Base-by-base conservation (phyloP, 2,329 filamentous ascomycete genomes). In the Pseudogymnoascus sp. region DNA sequence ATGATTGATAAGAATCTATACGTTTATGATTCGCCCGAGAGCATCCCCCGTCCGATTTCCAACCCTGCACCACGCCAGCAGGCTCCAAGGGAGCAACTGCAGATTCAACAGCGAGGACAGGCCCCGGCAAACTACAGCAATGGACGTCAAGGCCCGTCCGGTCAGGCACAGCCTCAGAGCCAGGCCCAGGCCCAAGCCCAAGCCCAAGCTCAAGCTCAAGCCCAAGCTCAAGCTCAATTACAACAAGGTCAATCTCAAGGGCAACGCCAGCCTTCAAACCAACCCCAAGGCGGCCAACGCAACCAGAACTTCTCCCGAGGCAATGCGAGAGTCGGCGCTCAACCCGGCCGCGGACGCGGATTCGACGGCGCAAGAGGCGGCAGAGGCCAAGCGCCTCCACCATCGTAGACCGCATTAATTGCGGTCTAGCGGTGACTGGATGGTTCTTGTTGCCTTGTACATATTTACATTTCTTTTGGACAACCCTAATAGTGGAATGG, bases 1-100 rank as follows among this genome's bases (percentile, higher is more conserved):
- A 89, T 86, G 69, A 99, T 99, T 68, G 95, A 99, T 81, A 98
- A 97, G 84, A 96, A 90, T 67, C 86, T 99, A 38, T 99, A 99
- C 75, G 95, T 99, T 61, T 99, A 99, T 76, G 96, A 99, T 67
- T 90, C 93, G 66, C 95, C 95, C 0, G 93, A 99, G 72, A 93
- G 84, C 64, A 98, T 99, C 70, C 95, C 96, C 60, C 87, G 93
- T 35, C 95, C 95, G 3, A 84, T 88, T 66, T 82, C 84, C 62
- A 85, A 73, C 62, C 71, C 73, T 63, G 81, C 73, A 60, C 70
- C 68, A 66, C 68, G 71, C 60, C 70, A 72, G 61, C 65, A 68
- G 53, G 63, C 67, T 56, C 63, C 62, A 26, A 67, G 69, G 41
- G 69, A 72, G 14, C 70, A 71, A 62, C 65, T 64, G 22, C 63